Percentiles rank a stretch among this genome's conserved stretches.
These are phyloP conservation scores for Saussurea involucrata DNA, from an alignment of 129 eudicot species.

Conservation along the genomic window DNA sequence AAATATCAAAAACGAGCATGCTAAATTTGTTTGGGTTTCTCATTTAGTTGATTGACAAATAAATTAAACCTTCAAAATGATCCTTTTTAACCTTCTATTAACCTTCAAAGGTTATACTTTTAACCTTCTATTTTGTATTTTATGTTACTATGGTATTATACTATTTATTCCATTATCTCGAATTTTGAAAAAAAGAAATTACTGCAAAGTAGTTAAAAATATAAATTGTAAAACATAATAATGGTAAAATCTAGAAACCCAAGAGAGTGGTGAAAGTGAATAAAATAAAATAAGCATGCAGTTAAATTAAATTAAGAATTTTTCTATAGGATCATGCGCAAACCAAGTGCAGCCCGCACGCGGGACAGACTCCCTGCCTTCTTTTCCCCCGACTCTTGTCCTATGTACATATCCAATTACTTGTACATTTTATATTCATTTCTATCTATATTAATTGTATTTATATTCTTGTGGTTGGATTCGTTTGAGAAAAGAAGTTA, in stretches of 20 bases:
- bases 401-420: neutral
- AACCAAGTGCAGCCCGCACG: slow-evolving; percentile 1
- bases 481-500: no score
- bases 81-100: neutral
- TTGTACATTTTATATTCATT: neutral
- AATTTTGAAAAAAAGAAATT: neutral
- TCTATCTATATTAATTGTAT: no score
- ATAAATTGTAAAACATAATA: neutral
- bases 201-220: neutral
- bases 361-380: neutral
- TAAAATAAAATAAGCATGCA: slow-evolving; percentile 1
- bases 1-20: no score
- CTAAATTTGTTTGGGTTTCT: no score
- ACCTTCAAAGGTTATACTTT: neutral
- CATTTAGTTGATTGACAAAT: neutral
- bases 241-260: slow-evolving; percentile 1
- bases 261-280: neutral
- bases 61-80: neutral
- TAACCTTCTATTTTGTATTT: neutral
- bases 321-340: slow-evolving; percentile 8
- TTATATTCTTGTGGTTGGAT: no score
- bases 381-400: neutral
- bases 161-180: neutral
- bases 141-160: neutral
- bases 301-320: neutral